Evolutionary conservation across 306 rosid genomes (phyloP), one percentile per base, ranked within the genome.

Genomic region (Citrullus colocynthis): DNA sequence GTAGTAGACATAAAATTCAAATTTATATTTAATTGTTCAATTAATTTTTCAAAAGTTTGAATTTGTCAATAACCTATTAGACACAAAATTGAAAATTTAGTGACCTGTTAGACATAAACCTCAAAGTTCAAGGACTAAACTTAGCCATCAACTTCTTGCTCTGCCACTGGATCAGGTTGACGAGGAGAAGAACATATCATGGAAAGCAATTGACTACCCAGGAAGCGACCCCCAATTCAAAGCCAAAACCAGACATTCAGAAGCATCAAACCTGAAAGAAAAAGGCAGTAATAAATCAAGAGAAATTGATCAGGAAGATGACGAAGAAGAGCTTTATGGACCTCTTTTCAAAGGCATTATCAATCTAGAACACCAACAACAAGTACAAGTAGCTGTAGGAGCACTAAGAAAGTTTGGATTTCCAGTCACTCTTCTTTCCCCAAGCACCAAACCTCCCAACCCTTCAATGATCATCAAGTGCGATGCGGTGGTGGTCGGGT

Each of bases 401-500:
- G 60, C 79, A 24, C 83, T 93, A 15, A 81, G 84, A 63, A 37
- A 39, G 34, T 64, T 62, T 4, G 96, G 96, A 45, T 85, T 93
- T 79, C 83, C 84, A 0, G 85, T 83, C 30, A 78, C 88, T 4
- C 80, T 81, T 61, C 78, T 32, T 62, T 79, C 82, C 9, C 75
- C 66, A 49, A 83, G 79, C 77, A 69, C 56, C 14, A 78, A 45
- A 16, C 6, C 76, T 28, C 36, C 79, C 71, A 76, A 80, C 51
- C 96, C 96, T 61, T 90, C 86, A 67, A 66, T 93, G 24, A 84
- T 81, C 15, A 85, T 89, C 73, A 81, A 70, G 82, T 91, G 98
- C 56, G 98, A 93, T 49, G 96, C 87, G 0, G 91, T 90, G 20
- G 91, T 93, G 1, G 85, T 91, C 66, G 98, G 98, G 76, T 89